These are phyloP conservation scores for Thelonectria rubi DNA, from an alignment of 2,329 filamentous ascomycete genomes.

Conservation along the genomic window DNA sequence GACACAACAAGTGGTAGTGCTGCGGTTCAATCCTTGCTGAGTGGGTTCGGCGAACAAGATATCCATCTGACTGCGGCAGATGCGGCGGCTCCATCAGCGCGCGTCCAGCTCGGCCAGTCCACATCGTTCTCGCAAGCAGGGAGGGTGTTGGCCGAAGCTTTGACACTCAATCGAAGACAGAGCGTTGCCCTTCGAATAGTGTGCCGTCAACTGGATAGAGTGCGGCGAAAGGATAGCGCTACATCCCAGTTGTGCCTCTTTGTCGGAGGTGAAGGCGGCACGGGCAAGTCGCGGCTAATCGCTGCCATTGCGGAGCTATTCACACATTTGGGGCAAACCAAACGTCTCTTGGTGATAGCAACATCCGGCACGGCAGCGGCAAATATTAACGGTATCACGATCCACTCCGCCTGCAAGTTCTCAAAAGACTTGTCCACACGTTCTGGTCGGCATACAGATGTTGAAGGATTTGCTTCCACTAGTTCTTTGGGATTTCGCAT, in stretches of 20 bases:
- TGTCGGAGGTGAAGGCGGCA: constrained; percentile 11
- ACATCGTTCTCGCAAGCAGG: too few species aligned
- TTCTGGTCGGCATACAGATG: not conserved
- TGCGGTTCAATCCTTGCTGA: too few species aligned
- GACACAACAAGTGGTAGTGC: too few species aligned
- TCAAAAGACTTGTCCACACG: constrained; percentile 14
- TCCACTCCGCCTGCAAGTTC: constrained; percentile 24
- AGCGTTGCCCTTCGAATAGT: not conserved
- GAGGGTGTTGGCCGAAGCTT: too few species aligned
- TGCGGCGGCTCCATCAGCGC: too few species aligned
- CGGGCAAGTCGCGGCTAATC: constrained; percentile 7
- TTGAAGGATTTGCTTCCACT: too few species aligned
- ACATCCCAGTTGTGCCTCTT: not conserved
- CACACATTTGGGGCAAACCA: not conserved
- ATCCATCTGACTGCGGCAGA: too few species aligned
- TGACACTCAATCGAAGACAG: too few species aligned
- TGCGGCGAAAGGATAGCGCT: not conserved
- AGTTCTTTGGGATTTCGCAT: not conserved
- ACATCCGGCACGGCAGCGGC: constrained; percentile 18
- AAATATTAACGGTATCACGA: constrained; percentile 24
- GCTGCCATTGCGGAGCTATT: not conserved
- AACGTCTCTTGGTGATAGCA: constrained; percentile 8
- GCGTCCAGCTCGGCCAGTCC: too few species aligned
- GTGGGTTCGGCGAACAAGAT: too few species aligned
- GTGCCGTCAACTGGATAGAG: not conserved